phyloP scores from a whole-genome alignment of 2,329 filamentous ascomycete species.

The Alternaria rosae region DNA sequence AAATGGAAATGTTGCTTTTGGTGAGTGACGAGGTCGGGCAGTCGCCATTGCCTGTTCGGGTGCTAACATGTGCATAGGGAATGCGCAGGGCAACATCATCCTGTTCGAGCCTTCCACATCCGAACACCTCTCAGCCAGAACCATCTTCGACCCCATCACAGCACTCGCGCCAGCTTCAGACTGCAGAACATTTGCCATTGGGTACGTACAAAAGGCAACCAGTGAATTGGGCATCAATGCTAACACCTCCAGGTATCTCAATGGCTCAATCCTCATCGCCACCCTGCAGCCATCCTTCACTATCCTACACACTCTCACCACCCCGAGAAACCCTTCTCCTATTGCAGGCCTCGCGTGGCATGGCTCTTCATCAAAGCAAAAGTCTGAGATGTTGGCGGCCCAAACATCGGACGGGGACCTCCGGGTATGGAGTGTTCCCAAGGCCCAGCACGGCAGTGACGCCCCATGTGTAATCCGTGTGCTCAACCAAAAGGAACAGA shows the following conservation, averaged over 20 bases:
- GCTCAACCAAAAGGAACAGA: conserved; percentile 79
- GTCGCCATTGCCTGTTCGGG: conserved; percentile 8
- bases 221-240: conserved; percentile 8
- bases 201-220: conserved; percentile 62
- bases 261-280: conserved; percentile 90
- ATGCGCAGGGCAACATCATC: conserved; percentile 90
- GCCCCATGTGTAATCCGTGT: conserved; percentile 88
- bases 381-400: conserved; percentile 96
- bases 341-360: conserved; percentile 93
- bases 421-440: conserved; percentile 95
- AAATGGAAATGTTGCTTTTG: conserved; percentile 96
- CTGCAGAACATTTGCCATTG: conserved; percentile 94
- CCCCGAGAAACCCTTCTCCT: conserved; percentile 81
- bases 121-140: conserved; percentile 89
- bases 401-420: conserved; percentile 92
- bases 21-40: conserved; percentile 61
- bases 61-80: conserved; percentile 65
- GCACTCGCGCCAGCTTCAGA: conserved; percentile 87
- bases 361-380: conserved; percentile 92
- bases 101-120: conserved; percentile 92
- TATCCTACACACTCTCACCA: conserved; percentile 90
- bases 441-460: conserved; percentile 72
- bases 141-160: conserved; percentile 95
- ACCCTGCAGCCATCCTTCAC: conserved; percentile 90
- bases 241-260: conserved; percentile 75